Base-by-base conservation (phyloP, 495 filamentous ascomycete genomes). In the Neurospora cerealis region DNA sequence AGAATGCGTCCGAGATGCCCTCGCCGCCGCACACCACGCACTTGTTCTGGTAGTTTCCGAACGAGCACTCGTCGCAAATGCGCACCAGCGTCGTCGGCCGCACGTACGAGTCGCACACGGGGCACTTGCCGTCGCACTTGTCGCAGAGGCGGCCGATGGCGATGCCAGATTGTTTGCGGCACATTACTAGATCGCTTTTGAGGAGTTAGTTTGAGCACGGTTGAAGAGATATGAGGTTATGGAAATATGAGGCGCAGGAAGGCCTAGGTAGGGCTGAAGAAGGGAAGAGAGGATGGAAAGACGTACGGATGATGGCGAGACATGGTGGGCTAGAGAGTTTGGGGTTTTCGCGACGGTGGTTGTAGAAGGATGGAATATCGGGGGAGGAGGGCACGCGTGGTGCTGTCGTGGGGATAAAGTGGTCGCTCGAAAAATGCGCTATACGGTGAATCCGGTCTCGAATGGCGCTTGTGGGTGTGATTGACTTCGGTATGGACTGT, bases 21-120 rank as follows among this genome's bases (percentile, higher is more conserved):
- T 99, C 96, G 75, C 96, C 96, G 83, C 96, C 96, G 82, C 96
- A 99, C 34, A 99, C 96, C 36, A 98, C 93, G 80, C 96, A 99
- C 81, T 99, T 99, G 84, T 99, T 99, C 86, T 98, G 96, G 85
- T 98, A 99, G 86, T 99, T 99, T 78, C 96, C 96, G 82, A 99
- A 99, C 79, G 92, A 92, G 86, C 96, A 99, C 84, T 99, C 96
- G 84, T 99, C 96, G 86, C 96, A 99, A 85, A 99, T 98, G 75
- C 95, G 92, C 71, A 97, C 95, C 40, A 98, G 91, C 7, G 96
- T 99, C 8, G 96, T 98, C 2, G 96, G 96, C 5, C 96, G 94
- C 74, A 99, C 96, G 88, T 99, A 99, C 75, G 92, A 95, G 82
- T 99, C 96, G 89, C 96, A 99, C 75, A 98, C 94, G 60, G 96